These are phyloP conservation scores for Forsythia viridissima DNA, from an alignment of 257 asterid species.

Conservation along the genomic window DNA sequence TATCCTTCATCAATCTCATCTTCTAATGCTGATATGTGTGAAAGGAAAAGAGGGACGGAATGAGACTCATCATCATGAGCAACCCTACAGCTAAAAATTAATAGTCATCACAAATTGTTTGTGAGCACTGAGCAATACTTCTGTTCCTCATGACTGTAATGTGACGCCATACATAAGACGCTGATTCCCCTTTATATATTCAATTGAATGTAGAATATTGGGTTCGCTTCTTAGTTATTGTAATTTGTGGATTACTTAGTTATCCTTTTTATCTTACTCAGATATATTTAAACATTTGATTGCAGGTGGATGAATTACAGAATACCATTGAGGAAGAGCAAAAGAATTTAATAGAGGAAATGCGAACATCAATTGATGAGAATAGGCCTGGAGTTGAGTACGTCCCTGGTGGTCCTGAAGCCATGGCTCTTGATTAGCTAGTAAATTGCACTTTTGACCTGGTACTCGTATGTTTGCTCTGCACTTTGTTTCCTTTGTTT, in stretches of 20 bases:
- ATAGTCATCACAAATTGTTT: not conserved
- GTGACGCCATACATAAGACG: not conserved
- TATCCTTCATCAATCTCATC: not conserved
- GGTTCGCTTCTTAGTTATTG: not conserved
- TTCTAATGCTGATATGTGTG: constrained; percentile 15
- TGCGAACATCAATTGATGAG: constrained; percentile 70
- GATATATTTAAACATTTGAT: constrained; percentile 12
- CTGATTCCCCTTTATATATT: not conserved
- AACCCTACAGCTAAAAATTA: not conserved
- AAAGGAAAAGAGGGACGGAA: not conserved
- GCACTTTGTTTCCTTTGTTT: not conserved
- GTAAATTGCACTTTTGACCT: constrained; percentile 7
- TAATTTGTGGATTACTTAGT: not conserved
- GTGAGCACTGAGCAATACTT: not conserved
- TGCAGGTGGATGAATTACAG: constrained; percentile 93
- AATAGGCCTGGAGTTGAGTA: constrained; percentile 59
- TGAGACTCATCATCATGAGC: constrained; percentile 3
- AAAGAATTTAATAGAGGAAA: constrained; percentile 77
- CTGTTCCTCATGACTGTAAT: not conserved
- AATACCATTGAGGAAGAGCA: constrained; percentile 92
- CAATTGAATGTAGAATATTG: not conserved
- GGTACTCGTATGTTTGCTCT: constrained; percentile 13
- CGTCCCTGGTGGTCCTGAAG: constrained; percentile 61
- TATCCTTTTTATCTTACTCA: constrained; percentile 15
- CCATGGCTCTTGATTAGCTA: constrained; percentile 77